Evolutionary conservation across 805 yeast species (phyloP).

Genomic region (Spathaspora boniae): DNA sequence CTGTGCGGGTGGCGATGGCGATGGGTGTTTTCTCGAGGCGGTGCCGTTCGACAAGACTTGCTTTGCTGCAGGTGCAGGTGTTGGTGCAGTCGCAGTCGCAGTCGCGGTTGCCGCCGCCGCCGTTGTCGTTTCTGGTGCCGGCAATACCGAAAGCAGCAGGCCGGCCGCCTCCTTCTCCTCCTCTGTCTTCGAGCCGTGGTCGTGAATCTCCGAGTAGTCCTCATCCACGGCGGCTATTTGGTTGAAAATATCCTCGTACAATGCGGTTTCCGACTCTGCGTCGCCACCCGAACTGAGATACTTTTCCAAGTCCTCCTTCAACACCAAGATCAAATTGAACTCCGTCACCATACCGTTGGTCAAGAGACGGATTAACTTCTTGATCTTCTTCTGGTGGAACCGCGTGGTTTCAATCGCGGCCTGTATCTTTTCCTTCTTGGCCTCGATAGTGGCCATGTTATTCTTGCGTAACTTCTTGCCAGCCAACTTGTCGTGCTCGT

Average conservation of each 20-base stretch:
- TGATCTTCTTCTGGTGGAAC: slow-evolving; percentile 36
- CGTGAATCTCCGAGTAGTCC: slow-evolving; percentile 10
- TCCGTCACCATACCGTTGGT: slow-evolving; percentile 23
- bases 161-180: neutral
- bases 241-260: slow-evolving; percentile 39
- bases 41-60: no score
- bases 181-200: slow-evolving; percentile 1
- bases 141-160: neutral
- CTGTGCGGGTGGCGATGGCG: slow-evolving; percentile 1
- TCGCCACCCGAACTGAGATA: slow-evolving; percentile 38
- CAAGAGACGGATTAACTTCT: slow-evolving; percentile 27
- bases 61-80: slow-evolving; percentile 1
- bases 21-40: neutral
- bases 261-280: slow-evolving; percentile 33
- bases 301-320: slow-evolving; percentile 38
- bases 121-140: slow-evolving; percentile 1
- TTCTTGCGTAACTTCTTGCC: slow-evolving; percentile 39
- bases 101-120: neutral
- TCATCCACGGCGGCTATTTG: slow-evolving; percentile 9
- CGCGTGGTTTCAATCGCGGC: slow-evolving; percentile 25
- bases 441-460: slow-evolving; percentile 31
- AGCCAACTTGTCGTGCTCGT: slow-evolving; percentile 38
- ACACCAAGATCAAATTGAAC: slow-evolving; percentile 28
- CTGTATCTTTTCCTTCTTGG: slow-evolving; percentile 40
- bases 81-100: neutral